A percentile compares a stretch with the other conserved stretches of the same genome.
Evolutionary conservation across 495 filamentous ascomycete species (phyloP).

Genomic region (Pseudomonodictys pantanalensis): DNA sequence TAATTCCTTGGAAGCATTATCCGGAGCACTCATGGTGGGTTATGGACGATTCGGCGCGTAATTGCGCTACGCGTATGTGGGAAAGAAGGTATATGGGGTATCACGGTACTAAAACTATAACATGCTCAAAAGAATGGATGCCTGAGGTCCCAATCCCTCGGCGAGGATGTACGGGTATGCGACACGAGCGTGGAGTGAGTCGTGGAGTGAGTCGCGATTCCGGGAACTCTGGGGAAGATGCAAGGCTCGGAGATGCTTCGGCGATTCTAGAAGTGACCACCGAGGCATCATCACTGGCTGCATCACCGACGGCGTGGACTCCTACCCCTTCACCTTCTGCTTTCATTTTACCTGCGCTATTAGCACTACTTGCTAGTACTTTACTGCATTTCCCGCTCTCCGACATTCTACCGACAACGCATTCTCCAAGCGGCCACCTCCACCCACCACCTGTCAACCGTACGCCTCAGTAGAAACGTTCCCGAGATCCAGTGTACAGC

Average conservation of each 20-base stretch:
- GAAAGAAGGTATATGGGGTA: conserved; percentile 1
- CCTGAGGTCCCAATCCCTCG: conserved; percentile 1
- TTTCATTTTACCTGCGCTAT: too few relatives aligned
- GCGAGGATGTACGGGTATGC: too few relatives aligned
- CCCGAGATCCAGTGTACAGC: background rate
- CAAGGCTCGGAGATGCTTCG: background rate
- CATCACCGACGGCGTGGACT: background rate
- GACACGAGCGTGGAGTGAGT: too few relatives aligned
- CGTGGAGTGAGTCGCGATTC: too few relatives aligned
- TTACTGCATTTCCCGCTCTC: too few relatives aligned
- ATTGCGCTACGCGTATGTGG: too few relatives aligned
- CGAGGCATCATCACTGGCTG: background rate
- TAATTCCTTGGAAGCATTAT: conserved; percentile 3
- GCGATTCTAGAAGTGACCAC: background rate
- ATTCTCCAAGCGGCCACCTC: too few relatives aligned
- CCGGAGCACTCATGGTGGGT: conserved; percentile 9
- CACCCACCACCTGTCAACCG: too few relatives aligned
- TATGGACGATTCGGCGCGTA: background rate
- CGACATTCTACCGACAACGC: too few relatives aligned
- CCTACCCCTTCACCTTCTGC: background rate
- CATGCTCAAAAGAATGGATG: conserved; percentile 13
- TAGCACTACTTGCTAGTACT: too few relatives aligned
- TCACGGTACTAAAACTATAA: conserved; percentile 8
- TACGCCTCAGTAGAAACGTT: background rate
- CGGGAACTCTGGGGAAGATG: background rate